Conservation (phyloP, 345 rosid genomes). For the Citrus maxima region DNA sequence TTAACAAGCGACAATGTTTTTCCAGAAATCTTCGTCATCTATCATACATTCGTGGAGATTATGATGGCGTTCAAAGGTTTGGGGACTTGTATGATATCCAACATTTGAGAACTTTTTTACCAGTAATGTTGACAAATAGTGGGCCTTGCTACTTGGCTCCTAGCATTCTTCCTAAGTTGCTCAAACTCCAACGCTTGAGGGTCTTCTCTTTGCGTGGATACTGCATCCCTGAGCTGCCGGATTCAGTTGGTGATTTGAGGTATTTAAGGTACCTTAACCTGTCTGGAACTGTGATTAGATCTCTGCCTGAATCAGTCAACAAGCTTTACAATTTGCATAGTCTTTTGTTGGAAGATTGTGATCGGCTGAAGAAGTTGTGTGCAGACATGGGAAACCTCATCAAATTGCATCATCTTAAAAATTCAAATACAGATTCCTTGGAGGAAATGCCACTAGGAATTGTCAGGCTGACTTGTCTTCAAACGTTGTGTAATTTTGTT, state of each 20-base stretch:
- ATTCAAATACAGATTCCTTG: too few relatives aligned
- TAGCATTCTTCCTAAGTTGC: background rate
- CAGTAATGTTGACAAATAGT: background rate
- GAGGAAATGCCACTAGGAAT: slow-evolving; percentile 7
- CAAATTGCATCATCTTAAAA: too few relatives aligned
- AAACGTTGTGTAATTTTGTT: background rate
- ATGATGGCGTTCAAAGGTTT: background rate
- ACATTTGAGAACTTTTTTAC: background rate
- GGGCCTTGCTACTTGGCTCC: rapidly evolving
- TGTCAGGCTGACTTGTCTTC: background rate
- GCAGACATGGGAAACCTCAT: too few relatives aligned
- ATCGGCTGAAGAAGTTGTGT: too few relatives aligned
- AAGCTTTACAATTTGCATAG: too few relatives aligned
- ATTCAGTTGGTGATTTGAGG: background rate
- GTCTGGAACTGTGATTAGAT: too few relatives aligned
- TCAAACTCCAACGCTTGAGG: background rate
- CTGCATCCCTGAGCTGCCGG: background rate
- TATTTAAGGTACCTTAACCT: too few relatives aligned
- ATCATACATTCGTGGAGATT: background rate
- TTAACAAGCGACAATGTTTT: background rate
- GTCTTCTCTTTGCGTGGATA: background rate
- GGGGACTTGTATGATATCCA: background rate
- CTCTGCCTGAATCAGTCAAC: too few relatives aligned
- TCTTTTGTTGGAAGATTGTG: too few relatives aligned
- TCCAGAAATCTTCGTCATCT: background rate